Evolutionary conservation across 2,329 filamentous ascomycete species (phyloP).

Genomic region (Penicillium sp.): DNA sequence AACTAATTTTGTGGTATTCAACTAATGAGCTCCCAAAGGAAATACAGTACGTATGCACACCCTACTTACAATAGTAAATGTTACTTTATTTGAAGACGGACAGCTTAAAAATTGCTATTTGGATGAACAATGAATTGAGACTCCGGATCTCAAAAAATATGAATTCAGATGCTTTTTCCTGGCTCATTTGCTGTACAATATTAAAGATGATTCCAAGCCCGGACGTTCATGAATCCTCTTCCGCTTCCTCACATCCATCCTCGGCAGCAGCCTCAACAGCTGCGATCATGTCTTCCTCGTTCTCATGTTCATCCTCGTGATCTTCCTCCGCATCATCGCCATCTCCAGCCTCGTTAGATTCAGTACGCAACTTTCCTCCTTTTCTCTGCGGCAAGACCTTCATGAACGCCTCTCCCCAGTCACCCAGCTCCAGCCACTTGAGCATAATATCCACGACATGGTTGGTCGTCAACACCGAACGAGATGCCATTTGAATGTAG

Average conservation of each 20-base stretch:
- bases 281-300: conserved; percentile 4
- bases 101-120: too few relatives aligned
- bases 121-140: too few relatives aligned
- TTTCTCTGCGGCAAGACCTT: conserved; percentile 89
- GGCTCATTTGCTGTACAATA: neutral
- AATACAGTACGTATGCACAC: too few relatives aligned
- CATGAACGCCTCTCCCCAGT: conserved; percentile 90
- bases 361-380: conserved; percentile 65
- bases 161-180: neutral
- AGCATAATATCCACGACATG: conserved; percentile 98
- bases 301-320: conserved; percentile 26
- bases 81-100: too few relatives aligned
- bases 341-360: conserved; percentile 13
- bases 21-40: too few relatives aligned
- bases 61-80: too few relatives aligned
- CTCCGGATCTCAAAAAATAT: too few relatives aligned
- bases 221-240: neutral
- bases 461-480: conserved; percentile 86
- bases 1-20: too few relatives aligned
- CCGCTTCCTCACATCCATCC: neutral
- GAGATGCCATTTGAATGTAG: conserved; percentile 85
- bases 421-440: conserved; percentile 81
- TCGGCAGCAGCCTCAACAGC: conserved; percentile 1
- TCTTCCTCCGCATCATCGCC: conserved; percentile 10
- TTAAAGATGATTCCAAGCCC: neutral